Evolutionary conservation across 2,329 filamentous ascomycete genomes (phyloP).

Genomic region (Magnaporthiopsis poae): DNA sequence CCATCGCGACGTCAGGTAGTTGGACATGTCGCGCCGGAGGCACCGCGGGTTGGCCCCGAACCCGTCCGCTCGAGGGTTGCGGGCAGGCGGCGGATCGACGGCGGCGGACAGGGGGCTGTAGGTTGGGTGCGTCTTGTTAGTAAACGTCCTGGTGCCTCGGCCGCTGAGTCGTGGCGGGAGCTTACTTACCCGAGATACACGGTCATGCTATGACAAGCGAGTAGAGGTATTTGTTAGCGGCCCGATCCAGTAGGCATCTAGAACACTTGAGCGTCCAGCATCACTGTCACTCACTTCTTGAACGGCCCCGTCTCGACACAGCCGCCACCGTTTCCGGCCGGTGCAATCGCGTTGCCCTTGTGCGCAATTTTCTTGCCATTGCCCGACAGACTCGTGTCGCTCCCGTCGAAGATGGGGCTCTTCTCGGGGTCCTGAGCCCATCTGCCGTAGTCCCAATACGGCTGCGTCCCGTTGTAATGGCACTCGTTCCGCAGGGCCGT

Average conservation of each 20-base stretch:
- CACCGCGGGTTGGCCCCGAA: constrained; percentile 36
- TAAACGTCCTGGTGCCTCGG: background rate
- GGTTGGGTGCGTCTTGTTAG: constrained; percentile 21
- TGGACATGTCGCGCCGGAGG: constrained; percentile 31
- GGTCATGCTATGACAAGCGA: constrained; percentile 11
- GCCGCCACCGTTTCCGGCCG: constrained; percentile 45
- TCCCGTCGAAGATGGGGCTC: constrained; percentile 47
- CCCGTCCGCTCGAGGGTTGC: constrained; percentile 24
- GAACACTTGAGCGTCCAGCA: background rate
- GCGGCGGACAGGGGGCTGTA: constrained; percentile 25
- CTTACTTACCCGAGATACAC: constrained; percentile 6
- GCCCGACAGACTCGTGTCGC: constrained; percentile 38
- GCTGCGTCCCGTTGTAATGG: constrained; percentile 30
- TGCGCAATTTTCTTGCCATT: constrained; percentile 30
- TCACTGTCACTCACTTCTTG: constrained; percentile 26
- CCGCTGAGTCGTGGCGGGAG: too few relatives aligned
- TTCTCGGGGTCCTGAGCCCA: constrained; percentile 33
- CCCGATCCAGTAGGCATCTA: background rate
- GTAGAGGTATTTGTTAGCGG: background rate
- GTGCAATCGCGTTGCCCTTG: constrained; percentile 19
- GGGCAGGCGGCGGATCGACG: constrained; percentile 18
- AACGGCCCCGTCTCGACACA: constrained; percentile 42
- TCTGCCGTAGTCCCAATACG: constrained; percentile 44
- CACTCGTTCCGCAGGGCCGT: constrained; percentile 30
- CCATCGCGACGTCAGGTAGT: constrained; percentile 20